Percentiles rank a stretch among this genome's conserved stretches.
These are phyloP conservation scores for Fusarium solani-melongenae DNA, from an alignment of 2,329 filamentous ascomycete genomes.

Conservation along the genomic window DNA sequence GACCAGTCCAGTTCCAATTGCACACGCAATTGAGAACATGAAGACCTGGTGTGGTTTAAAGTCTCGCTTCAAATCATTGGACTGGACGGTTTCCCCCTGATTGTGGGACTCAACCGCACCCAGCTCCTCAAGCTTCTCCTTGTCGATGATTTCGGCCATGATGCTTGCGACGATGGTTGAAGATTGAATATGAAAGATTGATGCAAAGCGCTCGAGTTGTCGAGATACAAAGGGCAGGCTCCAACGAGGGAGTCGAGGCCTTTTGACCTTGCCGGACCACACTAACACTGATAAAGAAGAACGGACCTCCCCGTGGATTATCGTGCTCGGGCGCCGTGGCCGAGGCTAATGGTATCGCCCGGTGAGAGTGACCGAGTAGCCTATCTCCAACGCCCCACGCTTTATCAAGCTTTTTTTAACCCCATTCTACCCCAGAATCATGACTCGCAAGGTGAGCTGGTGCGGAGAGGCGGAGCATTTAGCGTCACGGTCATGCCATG, in stretches of 20 bases:
- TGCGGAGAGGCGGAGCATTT: not conserved
- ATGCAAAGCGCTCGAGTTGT: not conserved
- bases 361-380: not conserved
- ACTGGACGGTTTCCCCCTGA: not conserved
- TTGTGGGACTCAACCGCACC: not conserved
- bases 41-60: slow-evolving; percentile 46
- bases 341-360: not conserved
- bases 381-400: not conserved
- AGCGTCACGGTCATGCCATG: not conserved
- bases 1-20: slow-evolving; percentile 57
- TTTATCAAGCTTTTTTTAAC: not conserved
- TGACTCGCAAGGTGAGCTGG: not conserved
- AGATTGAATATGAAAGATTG: not conserved
- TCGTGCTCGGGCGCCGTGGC: not conserved
- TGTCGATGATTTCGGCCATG: not conserved
- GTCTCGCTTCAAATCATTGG: slow-evolving; percentile 24
- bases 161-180: not conserved
- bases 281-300: not conserved
- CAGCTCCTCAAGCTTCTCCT: not conserved
- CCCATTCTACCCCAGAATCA: not conserved
- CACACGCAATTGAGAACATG: slow-evolving; percentile 54
- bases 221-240: not conserved
- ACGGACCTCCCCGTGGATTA: not conserved
- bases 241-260: not conserved
- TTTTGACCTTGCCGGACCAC: not conserved